Evolutionary conservation across 2,329 filamentous ascomycete genomes (phyloP), one percentile per base, ranked within the genome.

Genomic region (Penicillium sp.): DNA sequence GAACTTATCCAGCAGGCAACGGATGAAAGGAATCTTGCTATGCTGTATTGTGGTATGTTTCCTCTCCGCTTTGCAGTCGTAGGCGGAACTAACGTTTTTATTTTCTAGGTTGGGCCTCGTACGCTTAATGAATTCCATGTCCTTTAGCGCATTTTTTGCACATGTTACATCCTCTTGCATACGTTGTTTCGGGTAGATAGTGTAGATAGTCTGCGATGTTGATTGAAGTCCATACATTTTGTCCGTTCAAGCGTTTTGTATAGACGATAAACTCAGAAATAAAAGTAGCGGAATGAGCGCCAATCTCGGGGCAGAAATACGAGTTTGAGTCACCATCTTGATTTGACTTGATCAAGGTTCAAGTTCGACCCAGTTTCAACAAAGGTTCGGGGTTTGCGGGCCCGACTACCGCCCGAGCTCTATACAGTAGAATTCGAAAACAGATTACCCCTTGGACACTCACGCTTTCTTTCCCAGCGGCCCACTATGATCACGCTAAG

Each of bases 1-100:
- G 95, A 99, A 71, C 77, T 99, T 62, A 99, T 99, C 63, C 95
- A 97, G 72, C 90, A 96, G 77, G 93, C 95, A 8, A 93, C 90
- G 1, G 95, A 99, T 75, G 93, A 96, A 78, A 85, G 85, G 64
- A 97, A 99, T 71, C 74, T 99, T 69, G 93, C 95, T 2, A 88
- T 97, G 43, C 77, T 99, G 67, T 99, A 93, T 78, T 89, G 88
- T 68, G 89, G 88, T 63, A 63, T 54, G 62, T 62, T 11, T 10
- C 16, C 10, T 13, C 33, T 26, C 3, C 4, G 6, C 8, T 6
- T 33, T 7, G 13, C 11, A 27, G 6, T 8, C 31, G n/a, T 14
- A 2, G 19, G 21, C 21, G 16, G 37, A 21, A 35, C 56, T 61
- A 54, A 62, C 45, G 21, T 53, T 8, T 51, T 39, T 14, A 26